Conservation (phyloP, 257 asterid species). For the Gentiana dahurica region DNA sequence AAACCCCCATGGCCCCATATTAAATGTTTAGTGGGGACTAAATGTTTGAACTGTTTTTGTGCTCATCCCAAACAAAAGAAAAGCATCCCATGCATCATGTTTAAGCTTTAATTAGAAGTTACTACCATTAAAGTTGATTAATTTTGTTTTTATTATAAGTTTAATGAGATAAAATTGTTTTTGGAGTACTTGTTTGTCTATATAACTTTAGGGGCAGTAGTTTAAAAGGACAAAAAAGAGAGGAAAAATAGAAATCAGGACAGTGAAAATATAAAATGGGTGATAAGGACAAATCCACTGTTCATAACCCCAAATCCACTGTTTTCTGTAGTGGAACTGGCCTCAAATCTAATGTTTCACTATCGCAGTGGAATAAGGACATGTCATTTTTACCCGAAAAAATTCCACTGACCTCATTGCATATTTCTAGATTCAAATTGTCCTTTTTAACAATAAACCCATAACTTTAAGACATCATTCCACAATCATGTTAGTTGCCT, state of each 20-base stretch:
- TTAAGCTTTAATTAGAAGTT: not conserved
- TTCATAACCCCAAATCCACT: too few species aligned
- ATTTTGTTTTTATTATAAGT: conserved; percentile 11
- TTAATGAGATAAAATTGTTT: conserved; percentile 15
- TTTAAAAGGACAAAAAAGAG: too few species aligned
- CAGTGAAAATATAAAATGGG: too few species aligned
- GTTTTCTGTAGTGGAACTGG: too few species aligned
- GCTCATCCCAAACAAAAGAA: conserved; percentile 13
- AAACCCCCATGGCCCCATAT: conserved; percentile 28
- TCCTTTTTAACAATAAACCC: not conserved
- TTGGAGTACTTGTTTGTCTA: conserved; percentile 16
- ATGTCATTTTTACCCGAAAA: too few species aligned
- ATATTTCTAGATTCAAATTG: too few species aligned
- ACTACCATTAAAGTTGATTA: conserved; percentile 6
- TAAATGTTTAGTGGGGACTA: conserved; percentile 11
- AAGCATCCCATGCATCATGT: conserved; percentile 7
- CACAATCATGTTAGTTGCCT: conserved; percentile 37
- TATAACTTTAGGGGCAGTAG: too few species aligned
- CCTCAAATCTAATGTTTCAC: too few species aligned
- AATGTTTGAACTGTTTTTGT: not conserved
- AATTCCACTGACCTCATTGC: too few species aligned
- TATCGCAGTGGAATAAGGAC: too few species aligned
- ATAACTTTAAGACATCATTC: conserved; percentile 21
- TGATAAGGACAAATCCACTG: too few species aligned
- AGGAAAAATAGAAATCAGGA: too few species aligned